phyloP scores from a whole-genome alignment of 805 yeast genomes.

The Saturnispora galanensis region DNA sequence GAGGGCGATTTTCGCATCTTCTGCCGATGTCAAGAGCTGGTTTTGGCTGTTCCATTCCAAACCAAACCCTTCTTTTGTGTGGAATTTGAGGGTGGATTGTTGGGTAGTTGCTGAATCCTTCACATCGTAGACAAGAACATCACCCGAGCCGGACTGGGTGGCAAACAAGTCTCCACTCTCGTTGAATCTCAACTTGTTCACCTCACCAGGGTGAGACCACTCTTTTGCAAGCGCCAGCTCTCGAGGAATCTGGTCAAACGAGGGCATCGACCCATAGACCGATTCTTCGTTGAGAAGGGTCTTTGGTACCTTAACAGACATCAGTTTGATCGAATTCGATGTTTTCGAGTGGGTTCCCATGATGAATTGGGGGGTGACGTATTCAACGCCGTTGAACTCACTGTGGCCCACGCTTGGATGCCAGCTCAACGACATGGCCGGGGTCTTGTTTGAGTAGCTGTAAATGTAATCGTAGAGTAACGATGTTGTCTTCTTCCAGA shows the following conservation, averaged over 20 bases:
- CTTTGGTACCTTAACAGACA: constrained; percentile 38
- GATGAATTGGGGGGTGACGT: constrained; percentile 26
- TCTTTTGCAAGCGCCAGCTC: constrained; percentile 35
- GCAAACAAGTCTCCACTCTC: constrained; percentile 41
- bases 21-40: constrained; percentile 51
- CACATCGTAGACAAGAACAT: constrained; percentile 34
- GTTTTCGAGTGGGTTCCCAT: constrained; percentile 39
- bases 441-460: constrained; percentile 59
- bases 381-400: constrained; percentile 8
- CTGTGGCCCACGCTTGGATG: constrained; percentile 34
- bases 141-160: constrained; percentile 45
- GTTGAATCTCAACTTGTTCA: constrained; percentile 50
- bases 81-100: constrained; percentile 36
- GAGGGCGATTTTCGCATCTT: constrained; percentile 55
- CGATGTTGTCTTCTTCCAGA: constrained; percentile 83
- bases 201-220: constrained; percentile 60
- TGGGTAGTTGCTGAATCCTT: constrained; percentile 15
- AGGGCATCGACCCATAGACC: constrained; percentile 10
- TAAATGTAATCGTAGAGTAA: constrained; percentile 64
- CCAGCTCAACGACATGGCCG: constrained; percentile 64
- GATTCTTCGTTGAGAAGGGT: constrained; percentile 28
- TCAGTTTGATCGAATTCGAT: constrained; percentile 37
- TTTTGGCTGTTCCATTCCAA: constrained; percentile 52
- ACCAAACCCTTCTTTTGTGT: constrained; percentile 58
- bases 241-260: constrained; percentile 21